phyloP scores from a whole-genome alignment of 371 early-diverging fungal species.

The Mortierella sp. region DNA sequence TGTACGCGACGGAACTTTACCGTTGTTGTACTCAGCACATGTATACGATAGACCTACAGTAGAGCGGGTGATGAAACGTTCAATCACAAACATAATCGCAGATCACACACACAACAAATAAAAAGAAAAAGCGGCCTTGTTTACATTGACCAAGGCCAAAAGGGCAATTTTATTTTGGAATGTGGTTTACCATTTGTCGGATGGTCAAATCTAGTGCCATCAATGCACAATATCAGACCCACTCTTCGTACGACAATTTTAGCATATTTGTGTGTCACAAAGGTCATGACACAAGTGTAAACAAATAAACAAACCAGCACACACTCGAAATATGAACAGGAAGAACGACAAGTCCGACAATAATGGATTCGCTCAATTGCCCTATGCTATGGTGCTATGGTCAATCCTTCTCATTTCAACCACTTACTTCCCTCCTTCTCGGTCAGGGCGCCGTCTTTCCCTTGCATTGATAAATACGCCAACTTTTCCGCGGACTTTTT shows the following conservation, averaged over 20 bases:
- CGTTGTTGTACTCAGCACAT: no score
- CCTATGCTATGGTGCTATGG: background rate
- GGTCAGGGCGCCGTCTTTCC: background rate
- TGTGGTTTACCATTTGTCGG: no score
- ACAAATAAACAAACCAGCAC: constrained; percentile 5
- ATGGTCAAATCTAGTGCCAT: no score
- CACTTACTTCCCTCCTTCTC: background rate
- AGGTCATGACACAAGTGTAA: background rate
- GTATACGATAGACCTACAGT: no score
- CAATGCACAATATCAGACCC: no score
- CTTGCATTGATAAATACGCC: background rate
- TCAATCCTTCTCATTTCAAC: background rate
- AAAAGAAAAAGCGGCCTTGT: no score
- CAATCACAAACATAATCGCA: background rate
- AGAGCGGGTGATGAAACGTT: background rate
- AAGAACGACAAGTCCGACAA: background rate
- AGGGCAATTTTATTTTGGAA: no score
- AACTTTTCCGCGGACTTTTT: background rate
- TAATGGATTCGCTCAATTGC: no score
- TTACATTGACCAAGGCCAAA: no score
- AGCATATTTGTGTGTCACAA: no score
- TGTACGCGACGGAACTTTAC: background rate
- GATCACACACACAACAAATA: no score
- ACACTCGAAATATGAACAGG: background rate
- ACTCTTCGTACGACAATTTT: no score